Evolutionary conservation across 2,329 filamentous ascomycete genomes (phyloP).

Genomic region (Aspergillus ibericus): DNA sequence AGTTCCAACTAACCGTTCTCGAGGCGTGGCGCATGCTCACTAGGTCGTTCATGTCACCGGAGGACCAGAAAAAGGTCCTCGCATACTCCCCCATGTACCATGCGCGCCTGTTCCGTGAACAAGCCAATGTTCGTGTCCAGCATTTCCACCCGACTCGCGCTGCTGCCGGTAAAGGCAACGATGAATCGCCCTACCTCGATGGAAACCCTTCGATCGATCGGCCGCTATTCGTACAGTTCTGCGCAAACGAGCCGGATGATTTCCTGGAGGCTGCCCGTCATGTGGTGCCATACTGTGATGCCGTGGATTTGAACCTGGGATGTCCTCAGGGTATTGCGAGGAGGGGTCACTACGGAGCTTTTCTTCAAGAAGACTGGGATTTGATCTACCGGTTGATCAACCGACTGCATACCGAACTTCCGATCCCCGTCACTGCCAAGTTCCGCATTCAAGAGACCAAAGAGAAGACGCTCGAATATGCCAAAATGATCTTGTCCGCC

Average conservation of each 20-base stretch:
- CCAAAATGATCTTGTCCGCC: conserved; percentile 78
- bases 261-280: conserved; percentile 66
- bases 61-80: conserved; percentile 66
- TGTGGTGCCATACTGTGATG: conserved; percentile 86
- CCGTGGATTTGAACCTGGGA: conserved; percentile 90
- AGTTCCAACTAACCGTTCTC: conserved; percentile 15
- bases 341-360: conserved; percentile 88
- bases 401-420: conserved; percentile 73
- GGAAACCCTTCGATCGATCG: conserved; percentile 82
- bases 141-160: conserved; percentile 72
- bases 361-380: conserved; percentile 88
- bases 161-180: conserved; percentile 26
- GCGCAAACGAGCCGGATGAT: conserved; percentile 55
- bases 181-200: conserved; percentile 65
- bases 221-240: conserved; percentile 95
- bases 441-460: conserved; percentile 85
- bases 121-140: conserved; percentile 70
- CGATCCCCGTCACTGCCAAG: conserved; percentile 89
- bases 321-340: conserved; percentile 95
- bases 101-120: conserved; percentile 80
- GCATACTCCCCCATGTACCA: conserved; percentile 97
- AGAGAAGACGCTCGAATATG: conserved; percentile 86
- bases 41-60: conserved; percentile 79
- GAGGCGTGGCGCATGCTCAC: conserved; percentile 96
- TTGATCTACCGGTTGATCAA: conserved; percentile 81